Percentiles rank a stretch among this genome's conserved stretches.
These are phyloP conservation scores for Iris macrosiphon DNA, from an alignment of 106 monocot genomes.

Conservation along the genomic window DNA sequence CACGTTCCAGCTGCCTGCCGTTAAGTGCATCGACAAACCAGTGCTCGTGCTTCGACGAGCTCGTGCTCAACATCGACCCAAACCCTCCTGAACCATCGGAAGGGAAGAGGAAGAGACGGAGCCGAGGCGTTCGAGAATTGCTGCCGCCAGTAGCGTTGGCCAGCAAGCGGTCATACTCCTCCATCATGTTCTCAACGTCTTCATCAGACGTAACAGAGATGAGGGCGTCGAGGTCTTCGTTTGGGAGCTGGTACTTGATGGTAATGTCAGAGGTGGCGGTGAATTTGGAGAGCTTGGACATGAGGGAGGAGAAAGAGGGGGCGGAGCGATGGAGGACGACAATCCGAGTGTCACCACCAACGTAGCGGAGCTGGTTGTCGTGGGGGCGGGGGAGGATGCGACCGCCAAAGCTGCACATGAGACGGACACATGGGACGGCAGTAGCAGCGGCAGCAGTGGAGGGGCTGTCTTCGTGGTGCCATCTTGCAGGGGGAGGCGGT, in stretches of 20 bases:
- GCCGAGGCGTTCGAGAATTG: slow-evolving; percentile 15
- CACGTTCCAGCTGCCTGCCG: slow-evolving; percentile 16
- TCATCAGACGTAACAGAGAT: slow-evolving; percentile 70
- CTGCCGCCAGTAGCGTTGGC: background rate
- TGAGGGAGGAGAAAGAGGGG: slow-evolving; percentile 31
- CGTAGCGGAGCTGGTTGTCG: slow-evolving; percentile 54
- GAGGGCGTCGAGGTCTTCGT: slow-evolving; percentile 76
- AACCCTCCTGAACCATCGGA: slow-evolving; percentile 2
- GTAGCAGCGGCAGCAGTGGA: background rate
- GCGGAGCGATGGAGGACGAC: slow-evolving; percentile 17
- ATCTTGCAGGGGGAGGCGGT: no score
- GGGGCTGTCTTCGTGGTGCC: slow-evolving; percentile 3
- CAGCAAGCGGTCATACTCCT: slow-evolving; percentile 51
- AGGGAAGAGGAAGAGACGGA: slow-evolving; percentile 52
- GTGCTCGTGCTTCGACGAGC: slow-evolving; percentile 6
- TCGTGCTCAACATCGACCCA: slow-evolving; percentile 18
- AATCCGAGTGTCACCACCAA: slow-evolving; percentile 45
- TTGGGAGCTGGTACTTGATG: slow-evolving; percentile 67
- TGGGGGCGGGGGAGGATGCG: slow-evolving; percentile 55
- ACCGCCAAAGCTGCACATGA: slow-evolving; percentile 70
- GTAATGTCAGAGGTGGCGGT: background rate
- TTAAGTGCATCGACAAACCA: slow-evolving; percentile 69
- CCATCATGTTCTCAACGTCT: slow-evolving; percentile 71
- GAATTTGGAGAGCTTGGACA: slow-evolving; percentile 37
- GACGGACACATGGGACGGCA: slow-evolving; percentile 12